phyloP scores from a whole-genome alignment of 2,329 filamentous ascomycete genomes.

The Fusarium aywerte region DNA sequence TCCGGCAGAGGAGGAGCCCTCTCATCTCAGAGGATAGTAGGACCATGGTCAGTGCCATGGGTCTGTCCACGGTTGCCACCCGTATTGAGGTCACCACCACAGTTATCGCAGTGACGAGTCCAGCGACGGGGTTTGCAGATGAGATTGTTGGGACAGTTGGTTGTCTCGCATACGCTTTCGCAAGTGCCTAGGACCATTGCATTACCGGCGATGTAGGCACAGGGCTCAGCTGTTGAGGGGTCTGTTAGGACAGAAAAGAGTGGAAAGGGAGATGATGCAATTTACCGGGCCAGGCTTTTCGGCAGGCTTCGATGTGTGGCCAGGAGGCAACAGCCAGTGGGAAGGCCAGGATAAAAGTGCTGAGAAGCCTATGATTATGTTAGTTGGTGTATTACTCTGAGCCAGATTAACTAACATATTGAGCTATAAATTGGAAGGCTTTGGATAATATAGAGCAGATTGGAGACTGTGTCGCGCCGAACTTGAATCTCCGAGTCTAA shows the following conservation, averaged over 20 bases:
- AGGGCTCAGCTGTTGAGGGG: background rate
- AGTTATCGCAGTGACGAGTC: background rate
- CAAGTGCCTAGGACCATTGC: background rate
- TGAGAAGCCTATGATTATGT: background rate
- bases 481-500: background rate
- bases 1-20: background rate
- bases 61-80: background rate
- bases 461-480: background rate
- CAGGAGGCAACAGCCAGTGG: background rate
- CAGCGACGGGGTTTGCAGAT: background rate
- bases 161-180: slow-evolving; percentile 1
- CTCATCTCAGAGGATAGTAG: slow-evolving; percentile 2
- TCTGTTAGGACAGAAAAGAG: fast-evolving
- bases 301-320: background rate
- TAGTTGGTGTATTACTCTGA: background rate
- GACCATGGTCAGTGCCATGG: background rate
- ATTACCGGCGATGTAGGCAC: background rate
- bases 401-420: background rate
- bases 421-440: fast-evolving
- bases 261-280: fast-evolving
- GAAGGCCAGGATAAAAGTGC: background rate
- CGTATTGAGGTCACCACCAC: background rate
- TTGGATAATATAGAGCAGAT: fast-evolving
- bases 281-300: background rate
- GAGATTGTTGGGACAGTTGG: background rate